Evolutionary conservation across 2,329 filamentous ascomycete genomes (phyloP), one percentile per base, ranked within the genome.

Genomic region (Elsinoe fawcettii): DNA sequence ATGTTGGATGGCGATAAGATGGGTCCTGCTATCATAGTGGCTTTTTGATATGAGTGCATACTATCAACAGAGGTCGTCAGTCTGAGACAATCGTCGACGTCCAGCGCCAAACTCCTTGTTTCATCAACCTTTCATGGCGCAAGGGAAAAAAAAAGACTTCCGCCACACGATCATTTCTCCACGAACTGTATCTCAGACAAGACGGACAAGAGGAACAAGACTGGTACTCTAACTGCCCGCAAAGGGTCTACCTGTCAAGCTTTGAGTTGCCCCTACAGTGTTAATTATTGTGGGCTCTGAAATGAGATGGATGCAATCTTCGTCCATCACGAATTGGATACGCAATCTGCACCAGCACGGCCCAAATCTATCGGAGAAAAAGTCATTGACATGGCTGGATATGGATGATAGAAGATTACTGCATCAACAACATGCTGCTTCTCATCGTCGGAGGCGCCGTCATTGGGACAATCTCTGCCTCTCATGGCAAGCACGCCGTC

Each of bases 111-210:
- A 30, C 49, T 30, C 20, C 32, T 20, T 11, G 20, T 23, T 18
- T 20, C 25, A 34, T 53, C 32, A 39, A 39, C 5, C 8, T 51
- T 32, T 51, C 46, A 51, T 16, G 46, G 23, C 20, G 41, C 11
- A 51, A 51, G 18, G n/a, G n/a, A n/a, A n/a, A n/a, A n/a, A n/a
- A 32, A 51, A n/a, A 51, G 44, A 51, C 16, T 37, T 37, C 14
- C 9, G 34, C 34, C 34, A 37, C 34, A 37, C 20, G 41, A 46
- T 25, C 23, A 46, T 39, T 53, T 53, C 49, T 53, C 49, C 49
- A 37, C 49, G 49, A 53, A 37, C 25, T 34, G 30, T 53, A 53
- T 53, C 49, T 53, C 20, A 51, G 46, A 32, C 25, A n/a, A 51
- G 9, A 37, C 27, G 14, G 12, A 36, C 30, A 51, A 51, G 47